Evolutionary conservation across 805 yeast genomes (phyloP).

Genomic region (Limtongia smithiae): DNA sequence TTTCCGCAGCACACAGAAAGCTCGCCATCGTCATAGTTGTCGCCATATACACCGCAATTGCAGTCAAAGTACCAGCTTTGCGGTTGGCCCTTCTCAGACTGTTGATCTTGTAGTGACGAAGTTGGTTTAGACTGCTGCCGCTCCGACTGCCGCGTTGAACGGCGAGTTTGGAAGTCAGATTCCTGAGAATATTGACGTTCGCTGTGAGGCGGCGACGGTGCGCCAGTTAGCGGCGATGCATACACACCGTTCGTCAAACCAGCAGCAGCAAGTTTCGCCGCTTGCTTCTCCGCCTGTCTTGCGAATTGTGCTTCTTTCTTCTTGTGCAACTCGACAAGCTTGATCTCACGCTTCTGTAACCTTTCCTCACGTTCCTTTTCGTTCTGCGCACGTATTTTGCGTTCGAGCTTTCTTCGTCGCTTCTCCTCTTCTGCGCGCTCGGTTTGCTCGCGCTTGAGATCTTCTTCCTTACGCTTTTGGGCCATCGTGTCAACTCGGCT

Average conservation of each 20-base stretch:
- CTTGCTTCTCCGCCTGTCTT: constrained; percentile 20
- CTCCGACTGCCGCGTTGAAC: constrained; percentile 19
- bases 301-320: constrained; percentile 14
- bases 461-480: constrained; percentile 29
- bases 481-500: constrained; percentile 36
- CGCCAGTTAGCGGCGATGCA: neutral
- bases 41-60: constrained; percentile 40
- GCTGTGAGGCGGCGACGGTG: constrained; percentile 11
- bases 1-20: constrained; percentile 40
- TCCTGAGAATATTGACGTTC: constrained; percentile 17
- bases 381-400: constrained; percentile 13
- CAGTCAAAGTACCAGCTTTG: constrained; percentile 43
- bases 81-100: constrained; percentile 1
- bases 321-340: constrained; percentile 21
- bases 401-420: constrained; percentile 16
- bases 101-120: too few species aligned
- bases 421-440: constrained; percentile 24
- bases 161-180: constrained; percentile 9
- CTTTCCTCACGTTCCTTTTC: constrained; percentile 21
- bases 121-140: constrained; percentile 2
- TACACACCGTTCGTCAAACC: too few species aligned
- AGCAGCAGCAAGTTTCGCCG: too few species aligned
- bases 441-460: constrained; percentile 24
- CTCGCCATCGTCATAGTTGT: constrained; percentile 42
- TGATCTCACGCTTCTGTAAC: constrained; percentile 13